These are phyloP conservation scores for Silene latifolia DNA, from an alignment of 148 eudicot species.

Conservation along the genomic window DNA sequence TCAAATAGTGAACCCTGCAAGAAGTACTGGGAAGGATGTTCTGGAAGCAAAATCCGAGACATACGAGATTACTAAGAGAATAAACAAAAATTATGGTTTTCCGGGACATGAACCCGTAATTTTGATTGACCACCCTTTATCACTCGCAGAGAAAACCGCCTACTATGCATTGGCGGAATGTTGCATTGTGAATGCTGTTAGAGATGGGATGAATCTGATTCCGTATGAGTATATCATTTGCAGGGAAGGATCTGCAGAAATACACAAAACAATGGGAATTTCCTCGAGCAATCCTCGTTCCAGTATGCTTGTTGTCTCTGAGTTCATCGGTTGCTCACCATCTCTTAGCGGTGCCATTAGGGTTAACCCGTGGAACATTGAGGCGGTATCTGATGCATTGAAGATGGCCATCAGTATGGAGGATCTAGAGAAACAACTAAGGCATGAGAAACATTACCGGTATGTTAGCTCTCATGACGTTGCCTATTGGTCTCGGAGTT, in stretches of 20 bases:
- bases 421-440: conserved; percentile 40
- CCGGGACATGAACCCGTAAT: conserved; percentile 50
- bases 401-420: conserved; percentile 40
- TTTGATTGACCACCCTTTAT: conserved; percentile 49
- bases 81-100: conserved; percentile 43
- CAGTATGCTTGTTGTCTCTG: conserved; percentile 65
- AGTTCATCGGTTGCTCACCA: conserved; percentile 76
- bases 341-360: conserved; percentile 77
- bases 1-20: conserved; percentile 73
- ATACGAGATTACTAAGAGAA: conserved; percentile 39
- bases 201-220: conserved; percentile 71
- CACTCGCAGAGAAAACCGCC: conserved; percentile 57
- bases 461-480: conserved; percentile 76
- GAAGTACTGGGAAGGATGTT: conserved; percentile 69
- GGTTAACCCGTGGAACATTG: conserved; percentile 74
- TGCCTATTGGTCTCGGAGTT: conserved; percentile 69
- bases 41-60: conserved; percentile 59
- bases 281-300: conserved; percentile 38
- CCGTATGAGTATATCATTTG: conserved; percentile 66
- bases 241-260: conserved; percentile 49
- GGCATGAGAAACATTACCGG: conserved; percentile 69
- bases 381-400: conserved; percentile 61
- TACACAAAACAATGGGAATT: conserved; percentile 49
- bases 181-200: conserved; percentile 75
- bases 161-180: conserved; percentile 68